Evolutionary conservation across 2,329 filamentous ascomycete species (phyloP).

Genomic region (Fusarium stilboides): DNA sequence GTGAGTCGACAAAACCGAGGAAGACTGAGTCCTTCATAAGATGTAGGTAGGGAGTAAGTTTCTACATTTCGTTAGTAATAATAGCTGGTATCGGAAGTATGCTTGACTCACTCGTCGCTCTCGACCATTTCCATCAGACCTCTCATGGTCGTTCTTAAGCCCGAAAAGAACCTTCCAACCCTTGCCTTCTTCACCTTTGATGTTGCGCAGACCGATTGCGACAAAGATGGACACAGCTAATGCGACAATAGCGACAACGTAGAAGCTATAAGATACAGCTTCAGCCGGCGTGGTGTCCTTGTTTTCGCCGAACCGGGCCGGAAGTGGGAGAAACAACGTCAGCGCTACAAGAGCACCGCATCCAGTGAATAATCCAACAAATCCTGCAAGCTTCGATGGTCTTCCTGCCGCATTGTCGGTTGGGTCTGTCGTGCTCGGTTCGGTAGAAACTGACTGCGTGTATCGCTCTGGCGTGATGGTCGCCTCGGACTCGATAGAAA

Average conservation of each 20-base stretch:
- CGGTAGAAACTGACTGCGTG: slow-evolving; percentile 56
- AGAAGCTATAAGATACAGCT: slow-evolving; percentile 88
- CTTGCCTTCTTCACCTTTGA: slow-evolving; percentile 84
- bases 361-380: slow-evolving; percentile 93
- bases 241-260: slow-evolving; percentile 83
- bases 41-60: slow-evolving; percentile 69
- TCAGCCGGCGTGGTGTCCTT: slow-evolving; percentile 79
- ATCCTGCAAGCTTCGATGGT: slow-evolving; percentile 80
- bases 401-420: slow-evolving; percentile 56
- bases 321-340: slow-evolving; percentile 86
- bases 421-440: slow-evolving; percentile 45
- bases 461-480: slow-evolving; percentile 81
- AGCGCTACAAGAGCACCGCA: slow-evolving; percentile 91
- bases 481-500: slow-evolving; percentile 80
- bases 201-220: slow-evolving; percentile 79
- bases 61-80: slow-evolving; percentile 41
- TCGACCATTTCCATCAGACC: slow-evolving; percentile 37
- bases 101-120: slow-evolving; percentile 49
- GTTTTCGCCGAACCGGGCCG: slow-evolving; percentile 80
- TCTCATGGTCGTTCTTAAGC: slow-evolving; percentile 48
- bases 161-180: slow-evolving; percentile 74
- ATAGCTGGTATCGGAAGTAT: background rate
- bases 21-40: slow-evolving; percentile 75
- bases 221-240: slow-evolving; percentile 81
- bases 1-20: slow-evolving; percentile 80